Conservation (phyloP, 2,329 filamentous ascomycete species). For the Alternaria dauci region DNA sequence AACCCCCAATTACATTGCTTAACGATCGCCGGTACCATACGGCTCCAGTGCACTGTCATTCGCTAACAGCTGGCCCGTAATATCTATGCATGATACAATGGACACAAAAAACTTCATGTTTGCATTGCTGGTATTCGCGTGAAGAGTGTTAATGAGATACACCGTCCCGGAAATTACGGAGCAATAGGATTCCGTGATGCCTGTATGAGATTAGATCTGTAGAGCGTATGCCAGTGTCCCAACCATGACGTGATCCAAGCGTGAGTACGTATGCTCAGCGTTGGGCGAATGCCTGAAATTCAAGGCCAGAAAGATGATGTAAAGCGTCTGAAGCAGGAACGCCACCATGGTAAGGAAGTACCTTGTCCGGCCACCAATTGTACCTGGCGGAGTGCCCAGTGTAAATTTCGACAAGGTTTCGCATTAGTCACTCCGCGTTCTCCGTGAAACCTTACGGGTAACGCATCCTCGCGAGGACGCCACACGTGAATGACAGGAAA, state of each 20-base stretch:
- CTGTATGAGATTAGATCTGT: conserved; percentile 1
- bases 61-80: conserved; percentile 27
- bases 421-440: conserved; percentile 11
- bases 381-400: conserved; percentile 4
- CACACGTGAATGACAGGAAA: conserved; percentile 6
- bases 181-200: conserved; percentile 2
- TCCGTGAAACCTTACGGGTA: conserved; percentile 24
- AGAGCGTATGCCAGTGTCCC: neutral
- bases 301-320: neutral
- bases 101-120: conserved; percentile 19
- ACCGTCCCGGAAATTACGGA: neutral
- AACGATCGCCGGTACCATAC: conserved; percentile 23
- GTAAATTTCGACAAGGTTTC: conserved; percentile 9
- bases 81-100: conserved; percentile 26
- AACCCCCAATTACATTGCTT: neutral
- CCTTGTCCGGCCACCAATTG: conserved; percentile 2
- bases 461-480: conserved; percentile 17
- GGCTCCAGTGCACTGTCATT: conserved; percentile 26
- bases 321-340: neutral
- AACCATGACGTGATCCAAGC: neutral
- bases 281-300: neutral
- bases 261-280: neutral
- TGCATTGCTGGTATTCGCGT: conserved; percentile 18
- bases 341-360: neutral
- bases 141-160: conserved; percentile 12